phyloP scores from a whole-genome alignment of 441 rosid genomes.

The Eutrema salsugineum region DNA sequence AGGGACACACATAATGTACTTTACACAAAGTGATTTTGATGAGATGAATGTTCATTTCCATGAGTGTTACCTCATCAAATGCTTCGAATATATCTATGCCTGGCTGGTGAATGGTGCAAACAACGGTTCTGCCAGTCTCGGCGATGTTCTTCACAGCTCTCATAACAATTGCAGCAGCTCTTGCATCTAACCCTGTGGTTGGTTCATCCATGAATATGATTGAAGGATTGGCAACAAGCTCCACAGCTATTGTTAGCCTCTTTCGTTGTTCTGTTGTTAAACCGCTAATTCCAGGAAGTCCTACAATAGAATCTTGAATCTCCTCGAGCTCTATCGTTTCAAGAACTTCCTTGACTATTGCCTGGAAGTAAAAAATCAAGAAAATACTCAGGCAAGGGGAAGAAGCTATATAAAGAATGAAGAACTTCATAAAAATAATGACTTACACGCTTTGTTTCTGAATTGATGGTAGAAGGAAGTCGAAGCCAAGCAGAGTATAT shows the following conservation, averaged over 20 bases:
- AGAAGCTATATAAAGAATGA: background rate
- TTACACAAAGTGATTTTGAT: background rate
- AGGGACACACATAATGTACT: background rate
- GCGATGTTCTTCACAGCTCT: slow-evolving; percentile 53
- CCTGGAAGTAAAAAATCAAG: slow-evolving; percentile 24
- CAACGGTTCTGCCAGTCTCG: slow-evolving; percentile 47
- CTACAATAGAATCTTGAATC: slow-evolving; percentile 38
- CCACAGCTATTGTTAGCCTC: slow-evolving; percentile 53
- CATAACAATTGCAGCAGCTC: slow-evolving; percentile 64
- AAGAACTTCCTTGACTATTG: slow-evolving; percentile 44
- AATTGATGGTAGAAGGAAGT: slow-evolving; percentile 39
- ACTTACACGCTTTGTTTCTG: slow-evolving; percentile 37
- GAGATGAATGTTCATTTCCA: background rate
- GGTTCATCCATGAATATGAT: slow-evolving; percentile 64
- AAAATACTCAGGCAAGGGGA: background rate
- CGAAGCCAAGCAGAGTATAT: slow-evolving; percentile 61
- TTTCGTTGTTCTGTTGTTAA: slow-evolving; percentile 59
- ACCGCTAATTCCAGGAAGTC: slow-evolving; percentile 43
- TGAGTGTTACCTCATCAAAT: slow-evolving; percentile 42
- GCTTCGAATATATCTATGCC: slow-evolving; percentile 50
- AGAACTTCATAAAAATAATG: background rate
- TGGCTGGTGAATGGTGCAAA: slow-evolving; percentile 64
- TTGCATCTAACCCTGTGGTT: slow-evolving; percentile 55
- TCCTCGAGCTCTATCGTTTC: slow-evolving; percentile 45
- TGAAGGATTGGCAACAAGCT: slow-evolving; percentile 58